phyloP scores from a whole-genome alignment of 2,329 filamentous ascomycete genomes.

The Knoxdaviesia proteae region DNA sequence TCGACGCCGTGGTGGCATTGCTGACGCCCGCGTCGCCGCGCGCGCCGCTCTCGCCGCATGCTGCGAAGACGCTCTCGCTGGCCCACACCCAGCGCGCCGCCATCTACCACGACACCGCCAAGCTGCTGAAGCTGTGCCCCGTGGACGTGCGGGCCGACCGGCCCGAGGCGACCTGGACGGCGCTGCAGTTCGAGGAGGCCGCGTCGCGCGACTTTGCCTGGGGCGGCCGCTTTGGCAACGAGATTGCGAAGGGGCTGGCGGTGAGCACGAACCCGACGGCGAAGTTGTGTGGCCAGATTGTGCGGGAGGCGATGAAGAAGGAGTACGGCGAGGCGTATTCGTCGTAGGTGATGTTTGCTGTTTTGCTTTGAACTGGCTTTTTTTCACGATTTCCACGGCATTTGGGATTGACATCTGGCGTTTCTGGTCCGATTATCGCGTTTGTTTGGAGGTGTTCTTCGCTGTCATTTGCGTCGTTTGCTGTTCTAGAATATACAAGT shows the following conservation, averaged over 20 bases:
- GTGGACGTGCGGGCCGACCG: slow-evolving; percentile 18
- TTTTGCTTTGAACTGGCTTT: too few species aligned
- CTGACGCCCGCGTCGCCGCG: slow-evolving; percentile 30
- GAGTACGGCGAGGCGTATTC: slow-evolving; percentile 37
- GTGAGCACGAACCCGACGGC: slow-evolving; percentile 47
- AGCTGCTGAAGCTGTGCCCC: slow-evolving; percentile 17
- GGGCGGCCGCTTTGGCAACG: slow-evolving; percentile 43
- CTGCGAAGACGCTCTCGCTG: slow-evolving; percentile 44
- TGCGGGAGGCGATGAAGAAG: slow-evolving; percentile 47
- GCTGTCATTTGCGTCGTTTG: too few species aligned
- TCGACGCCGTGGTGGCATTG: slow-evolving; percentile 35
- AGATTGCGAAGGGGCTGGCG: slow-evolving; percentile 41
- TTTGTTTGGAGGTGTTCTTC: neutral
- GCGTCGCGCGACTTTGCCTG: slow-evolving; percentile 42
- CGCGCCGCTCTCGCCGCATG: slow-evolving; percentile 38
- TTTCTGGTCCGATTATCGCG: neutral
- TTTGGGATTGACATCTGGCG: neutral
- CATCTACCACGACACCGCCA: slow-evolving; percentile 38
- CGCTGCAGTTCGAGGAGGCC: slow-evolving; percentile 37
- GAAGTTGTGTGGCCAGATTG: slow-evolving; percentile 49
- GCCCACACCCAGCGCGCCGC: slow-evolving; percentile 53
- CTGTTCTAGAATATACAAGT: too few species aligned
- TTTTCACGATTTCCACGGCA: too few species aligned
- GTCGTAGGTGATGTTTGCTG: slow-evolving; percentile 6
- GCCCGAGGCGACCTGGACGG: slow-evolving; percentile 27